Evolutionary conservation across 2,329 filamentous ascomycete genomes (phyloP).

Genomic region (Esteya vermicola): DNA sequence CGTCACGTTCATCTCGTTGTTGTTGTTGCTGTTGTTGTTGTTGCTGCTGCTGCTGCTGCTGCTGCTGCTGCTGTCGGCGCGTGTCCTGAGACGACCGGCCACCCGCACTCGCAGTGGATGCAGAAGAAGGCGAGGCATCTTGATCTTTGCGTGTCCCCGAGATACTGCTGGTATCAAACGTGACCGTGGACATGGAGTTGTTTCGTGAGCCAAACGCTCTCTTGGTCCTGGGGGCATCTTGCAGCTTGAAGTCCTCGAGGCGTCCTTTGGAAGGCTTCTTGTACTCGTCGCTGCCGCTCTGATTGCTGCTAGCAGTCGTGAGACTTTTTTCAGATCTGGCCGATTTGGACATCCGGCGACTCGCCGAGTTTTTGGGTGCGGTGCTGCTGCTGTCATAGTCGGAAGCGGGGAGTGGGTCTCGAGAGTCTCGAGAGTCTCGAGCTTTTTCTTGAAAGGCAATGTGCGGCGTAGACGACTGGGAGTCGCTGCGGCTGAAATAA

Average conservation of each 20-base stretch:
- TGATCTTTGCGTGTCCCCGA: conserved; percentile 21
- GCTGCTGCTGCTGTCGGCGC: too few species aligned
- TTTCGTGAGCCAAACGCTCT: conserved; percentile 25
- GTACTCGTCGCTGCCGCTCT: conserved; percentile 23
- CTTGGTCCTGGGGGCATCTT: conserved; percentile 62
- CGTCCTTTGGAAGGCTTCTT: conserved; percentile 23
- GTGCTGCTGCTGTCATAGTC: conserved; percentile 37
- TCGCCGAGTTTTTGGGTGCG: conserved; percentile 33
- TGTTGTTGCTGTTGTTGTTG: too few species aligned
- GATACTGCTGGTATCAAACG: conserved; percentile 22
- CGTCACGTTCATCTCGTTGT: conserved; percentile 27
- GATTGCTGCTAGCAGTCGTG: conserved; percentile 17
- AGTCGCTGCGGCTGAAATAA: conserved; percentile 42
- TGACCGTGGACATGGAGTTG: conserved; percentile 27
- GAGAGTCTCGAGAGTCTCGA: conserved; percentile 37
- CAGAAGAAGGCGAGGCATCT: conserved; percentile 12
- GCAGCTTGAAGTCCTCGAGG: conserved; percentile 57
- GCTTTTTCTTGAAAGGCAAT: conserved; percentile 84
- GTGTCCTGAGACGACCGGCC: conserved; percentile 45
- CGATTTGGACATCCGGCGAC: conserved; percentile 33
- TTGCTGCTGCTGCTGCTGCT: too few species aligned
- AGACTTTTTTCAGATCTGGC: conserved; percentile 20
- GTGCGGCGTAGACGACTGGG: conserved; percentile 57
- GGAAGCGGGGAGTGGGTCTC: too few species aligned
- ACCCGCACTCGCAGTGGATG: conserved; percentile 20